These are phyloP conservation scores for Diplodia intermedia DNA, from an alignment of 2,329 filamentous ascomycete species.

Conservation along the genomic window DNA sequence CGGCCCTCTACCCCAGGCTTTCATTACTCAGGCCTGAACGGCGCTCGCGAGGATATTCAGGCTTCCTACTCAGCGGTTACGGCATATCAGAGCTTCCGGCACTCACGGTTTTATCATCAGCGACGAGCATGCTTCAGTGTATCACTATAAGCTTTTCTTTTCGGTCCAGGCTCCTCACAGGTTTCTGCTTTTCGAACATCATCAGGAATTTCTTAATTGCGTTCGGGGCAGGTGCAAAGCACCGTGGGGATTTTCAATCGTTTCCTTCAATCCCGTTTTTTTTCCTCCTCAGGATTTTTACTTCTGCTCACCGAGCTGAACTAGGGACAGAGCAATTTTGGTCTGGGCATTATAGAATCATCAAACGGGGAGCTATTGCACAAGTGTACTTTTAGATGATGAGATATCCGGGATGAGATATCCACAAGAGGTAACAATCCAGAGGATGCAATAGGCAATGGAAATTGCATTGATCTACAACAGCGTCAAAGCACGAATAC, in stretches of 20 bases:
- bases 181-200: neutral
- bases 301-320: constrained; percentile 3
- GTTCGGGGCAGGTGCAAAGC: neutral
- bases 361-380: neutral
- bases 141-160: constrained; percentile 15
- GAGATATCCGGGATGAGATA: constrained; percentile 7
- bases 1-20: constrained; percentile 39
- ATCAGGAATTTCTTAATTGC: neutral
- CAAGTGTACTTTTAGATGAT: constrained; percentile 6
- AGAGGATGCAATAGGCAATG: neutral
- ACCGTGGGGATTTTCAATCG: constrained; percentile 2
- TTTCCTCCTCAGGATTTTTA: neutral
- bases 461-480: neutral
- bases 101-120: neutral
- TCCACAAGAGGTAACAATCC: neutral
- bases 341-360: neutral
- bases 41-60: neutral
- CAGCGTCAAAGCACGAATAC: neutral
- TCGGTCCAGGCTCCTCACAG: neutral
- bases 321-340: neutral
- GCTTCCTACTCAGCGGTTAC: neutral
- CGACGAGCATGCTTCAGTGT: constrained; percentile 9
- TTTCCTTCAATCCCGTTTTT: neutral
- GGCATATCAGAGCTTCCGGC: neutral
- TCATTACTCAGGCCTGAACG: constrained; percentile 35